phyloP scores from a whole-genome alignment of 2,329 filamentous ascomycete genomes.

The Pseudogymnoascus sp. region DNA sequence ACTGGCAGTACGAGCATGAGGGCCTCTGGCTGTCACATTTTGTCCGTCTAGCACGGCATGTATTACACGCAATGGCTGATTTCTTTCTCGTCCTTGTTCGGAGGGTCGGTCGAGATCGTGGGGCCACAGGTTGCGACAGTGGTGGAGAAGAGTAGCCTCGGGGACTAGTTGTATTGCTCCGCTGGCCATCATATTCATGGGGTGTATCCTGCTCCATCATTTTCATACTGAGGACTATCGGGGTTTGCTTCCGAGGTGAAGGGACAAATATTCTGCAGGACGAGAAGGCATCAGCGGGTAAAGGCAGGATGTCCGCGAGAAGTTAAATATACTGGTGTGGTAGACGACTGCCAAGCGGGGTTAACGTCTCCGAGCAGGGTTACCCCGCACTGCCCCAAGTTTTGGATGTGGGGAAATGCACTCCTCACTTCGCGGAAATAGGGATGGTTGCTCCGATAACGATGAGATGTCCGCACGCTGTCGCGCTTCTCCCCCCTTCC shows the following conservation, averaged over 20 bases:
- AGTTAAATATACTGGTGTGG: background rate
- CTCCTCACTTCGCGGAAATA: background rate
- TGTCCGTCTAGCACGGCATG: constrained; percentile 18
- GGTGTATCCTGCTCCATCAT: background rate
- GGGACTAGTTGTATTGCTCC: background rate
- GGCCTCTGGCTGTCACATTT: constrained; percentile 22
- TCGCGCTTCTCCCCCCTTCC: background rate
- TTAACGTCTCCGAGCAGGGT: background rate
- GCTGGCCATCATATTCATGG: background rate
- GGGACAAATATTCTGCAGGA: background rate
- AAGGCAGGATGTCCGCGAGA: background rate
- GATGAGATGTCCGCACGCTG: background rate
- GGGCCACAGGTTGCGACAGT: background rate
- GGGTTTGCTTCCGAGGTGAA: background rate
- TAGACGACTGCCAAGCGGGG: background rate
- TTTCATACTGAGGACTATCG: background rate
- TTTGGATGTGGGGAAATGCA: background rate
- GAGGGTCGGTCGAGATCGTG: background rate
- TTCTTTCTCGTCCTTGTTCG: constrained; percentile 12
- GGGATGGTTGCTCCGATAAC: background rate
- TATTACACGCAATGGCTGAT: constrained; percentile 17
- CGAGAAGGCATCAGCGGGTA: background rate
- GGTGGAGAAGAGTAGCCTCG: background rate
- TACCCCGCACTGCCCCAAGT: no score
- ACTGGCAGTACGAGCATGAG: constrained; percentile 15